These are phyloP conservation scores for Lichtheimia hyalospora DNA, from an alignment of 371 early-diverging fungal genomes.

Conservation along the genomic window DNA sequence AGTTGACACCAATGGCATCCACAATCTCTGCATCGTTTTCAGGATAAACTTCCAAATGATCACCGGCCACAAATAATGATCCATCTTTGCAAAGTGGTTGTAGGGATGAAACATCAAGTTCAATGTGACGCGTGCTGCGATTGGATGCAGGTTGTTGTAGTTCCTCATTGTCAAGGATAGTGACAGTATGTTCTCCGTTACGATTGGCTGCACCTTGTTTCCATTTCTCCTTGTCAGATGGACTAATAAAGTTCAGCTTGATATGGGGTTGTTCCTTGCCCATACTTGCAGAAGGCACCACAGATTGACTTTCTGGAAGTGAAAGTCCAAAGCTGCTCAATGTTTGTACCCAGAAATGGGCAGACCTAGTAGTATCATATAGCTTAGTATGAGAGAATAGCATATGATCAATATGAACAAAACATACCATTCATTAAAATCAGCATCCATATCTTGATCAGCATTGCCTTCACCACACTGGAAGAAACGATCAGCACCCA, in stretches of 20 bases:
- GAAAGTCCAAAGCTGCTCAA: constrained; percentile 32
- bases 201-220: constrained; percentile 22
- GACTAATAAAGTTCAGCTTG: constrained; percentile 27
- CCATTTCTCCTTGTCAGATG: constrained; percentile 29
- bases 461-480: constrained; percentile 50
- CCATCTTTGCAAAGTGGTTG: constrained; percentile 22
- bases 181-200: constrained; percentile 29
- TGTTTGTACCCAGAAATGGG: constrained; percentile 44
- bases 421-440: constrained; percentile 46
- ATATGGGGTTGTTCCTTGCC: constrained; percentile 14
- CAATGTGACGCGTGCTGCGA: constrained; percentile 51
- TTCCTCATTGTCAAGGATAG: constrained; percentile 30
- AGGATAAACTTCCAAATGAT: constrained; percentile 58
- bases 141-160: constrained; percentile 35
- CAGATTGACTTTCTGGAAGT: constrained; percentile 26
- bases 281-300: constrained; percentile 33
- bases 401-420: not conserved
- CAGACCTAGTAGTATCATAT: constrained; percentile 18
- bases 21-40: constrained; percentile 39
- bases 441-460: constrained; percentile 52
- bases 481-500: constrained; percentile 53
- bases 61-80: constrained; percentile 48
- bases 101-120: constrained; percentile 38
- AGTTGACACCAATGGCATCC: constrained; percentile 42
- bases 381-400: not conserved